phyloP scores from a whole-genome alignment of 2,329 filamentous ascomycete genomes.

The Pseudocercospora fijiensis region DNA sequence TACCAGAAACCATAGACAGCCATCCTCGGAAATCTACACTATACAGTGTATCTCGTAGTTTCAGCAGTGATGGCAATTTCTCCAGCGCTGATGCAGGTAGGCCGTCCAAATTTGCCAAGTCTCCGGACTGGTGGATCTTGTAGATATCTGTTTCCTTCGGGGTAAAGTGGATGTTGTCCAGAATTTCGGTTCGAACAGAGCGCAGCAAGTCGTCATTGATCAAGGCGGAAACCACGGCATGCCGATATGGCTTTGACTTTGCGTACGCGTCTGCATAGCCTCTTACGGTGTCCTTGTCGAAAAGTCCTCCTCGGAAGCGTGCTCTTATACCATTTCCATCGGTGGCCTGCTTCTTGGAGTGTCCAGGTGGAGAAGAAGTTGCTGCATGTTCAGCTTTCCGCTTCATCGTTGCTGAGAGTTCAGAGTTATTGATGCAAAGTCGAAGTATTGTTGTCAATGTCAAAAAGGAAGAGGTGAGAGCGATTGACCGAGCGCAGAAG shows the following conservation, averaged over 20 bases:
- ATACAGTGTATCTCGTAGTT: slow-evolving; percentile 92
- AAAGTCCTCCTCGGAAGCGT: slow-evolving; percentile 66
- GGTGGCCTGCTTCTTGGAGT: slow-evolving; percentile 43
- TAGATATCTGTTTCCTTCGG: slow-evolving; percentile 99
- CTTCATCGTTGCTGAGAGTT: slow-evolving; percentile 39
- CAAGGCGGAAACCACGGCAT: slow-evolving; percentile 81
- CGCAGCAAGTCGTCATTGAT: slow-evolving; percentile 81
- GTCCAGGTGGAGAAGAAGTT: slow-evolving; percentile 36
- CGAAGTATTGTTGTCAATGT: background rate
- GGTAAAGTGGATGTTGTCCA: slow-evolving; percentile 87
- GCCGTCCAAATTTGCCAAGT: slow-evolving; percentile 93
- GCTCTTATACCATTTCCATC: slow-evolving; percentile 46
- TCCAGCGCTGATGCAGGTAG: slow-evolving; percentile 81
- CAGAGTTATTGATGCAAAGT: background rate
- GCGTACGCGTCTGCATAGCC: slow-evolving; percentile 64
- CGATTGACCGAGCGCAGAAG: too few species aligned
- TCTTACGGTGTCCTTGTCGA: slow-evolving; percentile 58
- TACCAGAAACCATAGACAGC: slow-evolving; percentile 79
- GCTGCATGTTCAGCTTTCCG: slow-evolving; percentile 43
- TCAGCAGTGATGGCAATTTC: slow-evolving; percentile 83
- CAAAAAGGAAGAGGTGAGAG: too few species aligned
- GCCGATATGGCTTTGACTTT: slow-evolving; percentile 73
- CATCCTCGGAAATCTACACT: slow-evolving; percentile 86
- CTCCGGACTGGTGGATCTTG: slow-evolving; percentile 98
- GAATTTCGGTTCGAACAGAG: slow-evolving; percentile 82